These are phyloP conservation scores for Entomortierella chlamydospora DNA, from an alignment of 192 early-diverging fungal species.

Conservation along the genomic window DNA sequence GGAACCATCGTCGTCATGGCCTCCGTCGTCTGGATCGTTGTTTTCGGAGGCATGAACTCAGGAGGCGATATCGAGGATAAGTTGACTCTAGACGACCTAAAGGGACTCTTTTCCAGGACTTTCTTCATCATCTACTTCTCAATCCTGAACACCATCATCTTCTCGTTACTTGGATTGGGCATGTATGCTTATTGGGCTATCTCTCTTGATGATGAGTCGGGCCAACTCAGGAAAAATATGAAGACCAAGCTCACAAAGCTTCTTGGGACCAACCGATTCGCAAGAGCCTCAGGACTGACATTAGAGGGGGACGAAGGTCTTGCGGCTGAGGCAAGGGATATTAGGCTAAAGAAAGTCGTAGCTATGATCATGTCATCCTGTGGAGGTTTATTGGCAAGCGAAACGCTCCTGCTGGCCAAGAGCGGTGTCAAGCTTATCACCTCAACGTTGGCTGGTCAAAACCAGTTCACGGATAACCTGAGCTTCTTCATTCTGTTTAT, in stretches of 20 bases:
- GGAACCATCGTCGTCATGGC: slow-evolving; percentile 67
- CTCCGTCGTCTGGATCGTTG: slow-evolving; percentile 69
- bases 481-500: slow-evolving; percentile 64
- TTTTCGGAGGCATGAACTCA: slow-evolving; percentile 66
- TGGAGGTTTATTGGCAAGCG: slow-evolving; percentile 69
- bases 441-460: slow-evolving; percentile 38
- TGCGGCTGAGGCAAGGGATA: slow-evolving; percentile 29
- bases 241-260: slow-evolving; percentile 20
- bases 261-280: slow-evolving; percentile 40
- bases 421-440: slow-evolving; percentile 54
- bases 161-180: slow-evolving; percentile 49
- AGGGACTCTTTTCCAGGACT: slow-evolving; percentile 55
- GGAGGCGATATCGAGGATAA: slow-evolving; percentile 62
- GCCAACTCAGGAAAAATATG: slow-evolving; percentile 45
- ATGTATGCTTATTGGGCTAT: slow-evolving; percentile 61
- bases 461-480: slow-evolving; percentile 67
- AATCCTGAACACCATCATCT: slow-evolving; percentile 58
- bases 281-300: slow-evolving; percentile 42
- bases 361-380: slow-evolving; percentile 67
- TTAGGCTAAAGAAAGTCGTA: slow-evolving; percentile 59
- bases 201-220: slow-evolving; percentile 37
- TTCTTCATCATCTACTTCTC: slow-evolving; percentile 68
- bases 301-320: slow-evolving; percentile 32
- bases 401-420: slow-evolving; percentile 69
- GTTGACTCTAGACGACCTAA: slow-evolving; percentile 60